Conservation (phyloP, 495 filamentous ascomycete genomes). For the Acidiella bohemica region DNA sequence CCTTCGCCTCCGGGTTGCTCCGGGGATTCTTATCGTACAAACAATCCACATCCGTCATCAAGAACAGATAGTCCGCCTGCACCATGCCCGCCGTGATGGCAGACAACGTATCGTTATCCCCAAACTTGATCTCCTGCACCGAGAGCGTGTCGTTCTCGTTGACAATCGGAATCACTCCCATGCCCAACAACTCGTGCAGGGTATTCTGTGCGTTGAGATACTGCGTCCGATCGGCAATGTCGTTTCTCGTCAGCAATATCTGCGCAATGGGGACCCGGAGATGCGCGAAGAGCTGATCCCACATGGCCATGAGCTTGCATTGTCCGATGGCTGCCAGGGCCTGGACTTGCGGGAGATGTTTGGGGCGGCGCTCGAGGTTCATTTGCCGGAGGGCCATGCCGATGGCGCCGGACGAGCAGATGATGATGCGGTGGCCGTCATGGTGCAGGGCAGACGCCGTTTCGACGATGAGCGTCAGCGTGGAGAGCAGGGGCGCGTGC, state of each 20-base stretch:
- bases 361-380: slow-evolving; percentile 79
- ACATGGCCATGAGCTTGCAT: slow-evolving; percentile 87
- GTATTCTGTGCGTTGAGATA: slow-evolving; percentile 96
- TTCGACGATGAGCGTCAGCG: slow-evolving; percentile 79
- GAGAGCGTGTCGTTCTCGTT: slow-evolving; percentile 97
- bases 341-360: slow-evolving; percentile 76
- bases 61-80: slow-evolving; percentile 88
- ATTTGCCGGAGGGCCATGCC: slow-evolving; percentile 81
- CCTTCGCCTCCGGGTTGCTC: slow-evolving; percentile 64
- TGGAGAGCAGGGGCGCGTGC: slow-evolving; percentile 91
- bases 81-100: slow-evolving; percentile 97
- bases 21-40: slow-evolving; percentile 92
- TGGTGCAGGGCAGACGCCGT: slow-evolving; percentile 71
- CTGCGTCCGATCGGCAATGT: slow-evolving; percentile 92
- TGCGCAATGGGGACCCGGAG: slow-evolving; percentile 82
- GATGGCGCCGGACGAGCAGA: slow-evolving; percentile 94
- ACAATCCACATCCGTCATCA: slow-evolving; percentile 98
- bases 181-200: slow-evolving; percentile 72
- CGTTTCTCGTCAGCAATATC: slow-evolving; percentile 87
- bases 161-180: slow-evolving; percentile 96
- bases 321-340: slow-evolving; percentile 93
- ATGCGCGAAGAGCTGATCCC: slow-evolving; percentile 84
- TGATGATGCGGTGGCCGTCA: slow-evolving; percentile 85
- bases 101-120: slow-evolving; percentile 93
- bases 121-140: slow-evolving; percentile 98